Conservation (phyloP, 176 grass and related monocot species). For the Oryza officinalis region DNA sequence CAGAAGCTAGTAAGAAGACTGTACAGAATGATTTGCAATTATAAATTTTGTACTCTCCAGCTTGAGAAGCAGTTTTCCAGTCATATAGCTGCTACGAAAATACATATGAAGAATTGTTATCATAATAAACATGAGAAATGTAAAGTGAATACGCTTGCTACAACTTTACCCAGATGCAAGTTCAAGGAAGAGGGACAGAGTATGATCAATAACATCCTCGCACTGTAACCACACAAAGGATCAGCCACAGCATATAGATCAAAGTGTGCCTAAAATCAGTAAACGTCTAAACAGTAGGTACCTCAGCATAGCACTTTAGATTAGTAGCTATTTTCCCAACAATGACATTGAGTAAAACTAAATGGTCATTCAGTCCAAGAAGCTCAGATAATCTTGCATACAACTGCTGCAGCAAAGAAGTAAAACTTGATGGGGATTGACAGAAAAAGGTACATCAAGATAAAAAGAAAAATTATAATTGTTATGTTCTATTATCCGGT, state of each 20-base stretch:
- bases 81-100: constrained; percentile 85
- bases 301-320: constrained; percentile 92
- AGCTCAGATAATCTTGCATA: constrained; percentile 97
- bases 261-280: constrained; percentile 32
- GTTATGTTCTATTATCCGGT: background rate
- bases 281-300: constrained; percentile 29
- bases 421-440: constrained; percentile 39
- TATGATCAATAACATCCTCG: constrained; percentile 95
- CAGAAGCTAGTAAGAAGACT: constrained; percentile 10
- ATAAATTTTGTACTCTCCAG: constrained; percentile 96
- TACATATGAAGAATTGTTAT: constrained; percentile 39
- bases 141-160: constrained; percentile 12
- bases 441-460: constrained; percentile 24
- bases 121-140: background rate
- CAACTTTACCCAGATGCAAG: constrained; percentile 89
- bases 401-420: constrained; percentile 85
- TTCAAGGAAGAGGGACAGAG: constrained; percentile 85
- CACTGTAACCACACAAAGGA: constrained; percentile 62
- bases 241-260: constrained; percentile 42
- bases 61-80: constrained; percentile 96
- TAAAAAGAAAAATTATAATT: constrained; percentile 13
- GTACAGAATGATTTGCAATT: constrained; percentile 89
- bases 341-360: constrained; percentile 98
- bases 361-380: constrained; percentile 93
- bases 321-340: constrained; percentile 98